Conservation (phyloP, 2,329 filamentous ascomycete genomes). For the Neofusicoccum cordaticola region DNA sequence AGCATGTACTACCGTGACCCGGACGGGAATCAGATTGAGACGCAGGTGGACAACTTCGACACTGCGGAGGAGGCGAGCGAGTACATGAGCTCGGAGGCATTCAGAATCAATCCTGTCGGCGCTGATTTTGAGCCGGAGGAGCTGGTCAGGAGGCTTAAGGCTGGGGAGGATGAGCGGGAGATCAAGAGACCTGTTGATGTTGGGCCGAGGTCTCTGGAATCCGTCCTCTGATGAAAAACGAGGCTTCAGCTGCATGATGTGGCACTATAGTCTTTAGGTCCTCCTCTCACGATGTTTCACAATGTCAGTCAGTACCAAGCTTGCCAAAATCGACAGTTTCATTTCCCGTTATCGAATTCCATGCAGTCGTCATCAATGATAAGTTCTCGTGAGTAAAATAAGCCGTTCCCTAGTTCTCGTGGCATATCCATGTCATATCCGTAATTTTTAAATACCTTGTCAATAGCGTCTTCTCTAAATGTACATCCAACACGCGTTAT, state of each 20-base stretch:
- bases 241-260: background rate
- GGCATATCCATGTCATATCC: background rate
- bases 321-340: too few species aligned
- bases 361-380: too few species aligned
- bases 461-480: background rate
- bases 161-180: conserved; percentile 24
- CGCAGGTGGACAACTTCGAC: conserved; percentile 34
- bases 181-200: conserved; percentile 20
- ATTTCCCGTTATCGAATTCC: too few species aligned
- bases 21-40: conserved; percentile 49
- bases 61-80: conserved; percentile 30
- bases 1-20: conserved; percentile 51
- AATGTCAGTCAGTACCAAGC: too few species aligned
- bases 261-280: too few species aligned
- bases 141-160: conserved; percentile 29
- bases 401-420: too few species aligned
- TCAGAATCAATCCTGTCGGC: conserved; percentile 45
- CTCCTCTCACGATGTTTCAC: too few species aligned
- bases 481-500: background rate
- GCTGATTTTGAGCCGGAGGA: conserved; percentile 47
- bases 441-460: background rate
- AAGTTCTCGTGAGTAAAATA: too few species aligned
- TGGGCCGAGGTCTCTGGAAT: background rate
- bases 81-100: conserved; percentile 40
- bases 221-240: background rate